phyloP scores from a whole-genome alignment of 108 stramenopile genomes.

The Seminavis robusta region DNA sequence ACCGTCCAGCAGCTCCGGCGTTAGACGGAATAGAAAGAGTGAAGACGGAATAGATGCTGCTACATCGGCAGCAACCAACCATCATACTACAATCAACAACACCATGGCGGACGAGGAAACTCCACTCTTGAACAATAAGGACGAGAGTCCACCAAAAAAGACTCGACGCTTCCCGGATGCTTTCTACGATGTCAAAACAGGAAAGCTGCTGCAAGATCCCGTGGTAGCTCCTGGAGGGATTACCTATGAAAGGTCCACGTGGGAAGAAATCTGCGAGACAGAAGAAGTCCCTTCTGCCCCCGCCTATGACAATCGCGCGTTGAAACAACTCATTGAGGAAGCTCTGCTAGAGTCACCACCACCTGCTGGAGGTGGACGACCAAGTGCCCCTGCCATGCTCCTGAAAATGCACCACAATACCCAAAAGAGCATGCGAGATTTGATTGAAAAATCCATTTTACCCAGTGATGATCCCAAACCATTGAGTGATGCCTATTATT shows the following conservation, averaged over 20 bases:
- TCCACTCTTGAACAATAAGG: too few relatives aligned
- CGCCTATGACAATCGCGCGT: constrained; percentile 16
- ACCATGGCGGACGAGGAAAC: too few relatives aligned
- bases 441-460: constrained; percentile 5
- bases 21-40: too few relatives aligned
- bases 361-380: background rate
- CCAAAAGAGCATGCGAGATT: background rate
- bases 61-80: too few relatives aligned
- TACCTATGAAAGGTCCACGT: constrained; percentile 40
- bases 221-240: constrained; percentile 47
- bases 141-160: too few relatives aligned
- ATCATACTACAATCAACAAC: too few relatives aligned
- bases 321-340: constrained; percentile 14
- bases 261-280: background rate
- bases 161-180: too few relatives aligned
- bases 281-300: background rate
- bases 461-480: background rate
- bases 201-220: constrained; percentile 42
- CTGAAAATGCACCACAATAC: background rate
- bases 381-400: background rate
- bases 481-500: constrained; percentile 16
- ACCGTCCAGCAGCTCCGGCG: too few relatives aligned
- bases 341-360: too few relatives aligned
- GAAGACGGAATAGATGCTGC: too few relatives aligned
- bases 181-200: constrained; percentile 36